Base-by-base conservation (phyloP, 441 rosid genomes). In the Eutrema salsugineum region DNA sequence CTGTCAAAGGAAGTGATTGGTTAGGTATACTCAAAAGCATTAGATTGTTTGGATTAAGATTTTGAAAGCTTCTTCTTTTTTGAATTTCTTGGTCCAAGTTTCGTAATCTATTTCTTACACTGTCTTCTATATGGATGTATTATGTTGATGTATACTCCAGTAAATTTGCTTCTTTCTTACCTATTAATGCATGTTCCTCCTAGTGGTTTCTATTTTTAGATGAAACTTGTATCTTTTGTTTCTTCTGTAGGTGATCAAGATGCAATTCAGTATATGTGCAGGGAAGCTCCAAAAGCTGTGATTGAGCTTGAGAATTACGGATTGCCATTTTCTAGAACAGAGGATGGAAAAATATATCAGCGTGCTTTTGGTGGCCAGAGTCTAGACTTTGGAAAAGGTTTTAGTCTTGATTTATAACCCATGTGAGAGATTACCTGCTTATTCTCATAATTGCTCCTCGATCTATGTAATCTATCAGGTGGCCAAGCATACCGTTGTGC, bases 401-500 rank as follows among this genome's bases (percentile, higher is more conserved):
- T 16, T 55, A 19, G 9, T 71, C 16, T 50, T 38, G 51, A 27
- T 17, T 33, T 32, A 40, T 47, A 66, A 65, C 28, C 17, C 17
- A 68, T 46, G 57, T 57, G 15, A 2, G 16, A 22, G 40, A 49
- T 38, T 38, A 4, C 3, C 63, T 35, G 35, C 43, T 71, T n/a
- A 3, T 54, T 53, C 57, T 49, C 54, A 63, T 35, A 5, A 10
- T 66, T 60, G 36, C 4, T 14, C 14, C 3, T 40, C 14, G 2
- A 14, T 14, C 16, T 42, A 7, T 42, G 59, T 8, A 30, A 16
- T 53, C 62, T 24, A 51, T 75, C 59, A 94, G 98, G 98, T 77
- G 97, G 98, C 22, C 97, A 94, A 79, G 98, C 98, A 62, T 91
- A 94, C 51, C 99, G 97, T 24, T 94, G 99, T 66, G 97, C 99